These are phyloP conservation scores for Sugiyamaella qingdaonensis DNA, from an alignment of 805 yeast genomes.

Conservation along the genomic window DNA sequence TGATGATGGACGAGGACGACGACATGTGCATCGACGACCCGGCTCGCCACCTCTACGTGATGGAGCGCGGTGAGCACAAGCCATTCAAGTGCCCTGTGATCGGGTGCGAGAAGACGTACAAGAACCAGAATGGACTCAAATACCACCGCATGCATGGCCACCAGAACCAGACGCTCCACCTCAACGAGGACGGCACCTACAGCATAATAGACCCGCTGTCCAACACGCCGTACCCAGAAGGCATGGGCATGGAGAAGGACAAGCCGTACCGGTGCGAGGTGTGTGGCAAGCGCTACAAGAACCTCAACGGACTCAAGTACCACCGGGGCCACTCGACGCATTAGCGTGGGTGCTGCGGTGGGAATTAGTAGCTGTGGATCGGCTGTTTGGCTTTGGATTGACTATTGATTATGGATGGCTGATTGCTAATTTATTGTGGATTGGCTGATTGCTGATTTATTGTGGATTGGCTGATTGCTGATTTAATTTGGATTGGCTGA, in stretches of 20 bases:
- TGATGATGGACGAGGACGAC: slow-evolving; percentile 46
- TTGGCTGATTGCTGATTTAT: neutral
- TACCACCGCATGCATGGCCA: slow-evolving; percentile 96
- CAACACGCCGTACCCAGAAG: slow-evolving; percentile 87
- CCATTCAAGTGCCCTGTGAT: slow-evolving; percentile 97
- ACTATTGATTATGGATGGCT: neutral
- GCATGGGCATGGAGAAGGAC: slow-evolving; percentile 93
- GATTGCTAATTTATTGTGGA: neutral
- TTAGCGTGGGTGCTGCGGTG: no score
- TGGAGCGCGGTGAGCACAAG: slow-evolving; percentile 86
- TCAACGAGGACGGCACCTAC: slow-evolving; percentile 88
- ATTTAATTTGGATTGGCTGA: no score
- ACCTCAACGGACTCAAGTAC: slow-evolving; percentile 91
- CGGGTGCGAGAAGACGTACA: slow-evolving; percentile 96
- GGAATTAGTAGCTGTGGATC: neutral
- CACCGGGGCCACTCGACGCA: slow-evolving; percentile 99
- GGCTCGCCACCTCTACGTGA: slow-evolving; percentile 86
- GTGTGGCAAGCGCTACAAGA: slow-evolving; percentile 95
- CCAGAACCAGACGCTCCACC: slow-evolving; percentile 87
- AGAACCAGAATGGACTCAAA: slow-evolving; percentile 95
- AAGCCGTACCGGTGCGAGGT: slow-evolving; percentile 98
- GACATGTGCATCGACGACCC: slow-evolving; percentile 93
- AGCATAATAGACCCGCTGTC: slow-evolving; percentile 81
- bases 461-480: no score
- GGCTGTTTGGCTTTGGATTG: neutral